These are phyloP conservation scores for Rhizopus delemar DNA, from an alignment of 371 early-diverging fungal genomes.

Conservation along the genomic window DNA sequence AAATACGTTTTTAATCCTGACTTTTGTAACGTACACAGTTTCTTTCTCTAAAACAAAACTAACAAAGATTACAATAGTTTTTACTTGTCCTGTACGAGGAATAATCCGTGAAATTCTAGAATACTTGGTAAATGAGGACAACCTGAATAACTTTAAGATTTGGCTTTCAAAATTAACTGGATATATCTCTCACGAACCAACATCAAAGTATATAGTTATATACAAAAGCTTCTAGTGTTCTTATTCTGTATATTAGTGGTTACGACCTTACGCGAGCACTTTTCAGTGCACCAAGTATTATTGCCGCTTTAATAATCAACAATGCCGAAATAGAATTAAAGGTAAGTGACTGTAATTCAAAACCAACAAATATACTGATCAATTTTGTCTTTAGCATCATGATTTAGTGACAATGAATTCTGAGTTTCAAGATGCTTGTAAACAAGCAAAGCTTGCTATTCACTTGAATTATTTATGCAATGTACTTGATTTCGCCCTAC, in stretches of 20 bases:
- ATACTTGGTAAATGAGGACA: conserved; percentile 23
- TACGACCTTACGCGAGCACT: conserved; percentile 8
- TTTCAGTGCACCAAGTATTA: conserved; percentile 13
- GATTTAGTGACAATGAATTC: background rate
- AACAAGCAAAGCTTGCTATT: background rate
- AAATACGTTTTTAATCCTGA: conserved; percentile 17
- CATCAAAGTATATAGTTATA: background rate
- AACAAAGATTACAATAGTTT: conserved; percentile 13
- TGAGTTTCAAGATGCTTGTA: background rate
- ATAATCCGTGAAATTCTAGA: conserved; percentile 19
- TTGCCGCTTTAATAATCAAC: conserved; percentile 17
- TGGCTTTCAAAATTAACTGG: conserved; percentile 14
- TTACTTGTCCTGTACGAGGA: conserved; percentile 18
- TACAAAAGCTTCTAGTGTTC: background rate
- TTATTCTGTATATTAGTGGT: background rate
- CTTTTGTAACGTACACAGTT: conserved; percentile 14
- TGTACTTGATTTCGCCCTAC: conserved; percentile 2
- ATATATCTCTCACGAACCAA: conserved; percentile 1
- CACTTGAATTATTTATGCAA: conserved; percentile 1
- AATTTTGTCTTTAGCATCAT: background rate
- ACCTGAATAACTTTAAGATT: background rate
- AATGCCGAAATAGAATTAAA: conserved; percentile 21
- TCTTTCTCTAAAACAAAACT: background rate
- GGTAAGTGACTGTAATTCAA: background rate
- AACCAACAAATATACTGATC: background rate